phyloP scores from a whole-genome alignment of 768 basidiomycete genomes.

The Suillus americanus region DNA sequence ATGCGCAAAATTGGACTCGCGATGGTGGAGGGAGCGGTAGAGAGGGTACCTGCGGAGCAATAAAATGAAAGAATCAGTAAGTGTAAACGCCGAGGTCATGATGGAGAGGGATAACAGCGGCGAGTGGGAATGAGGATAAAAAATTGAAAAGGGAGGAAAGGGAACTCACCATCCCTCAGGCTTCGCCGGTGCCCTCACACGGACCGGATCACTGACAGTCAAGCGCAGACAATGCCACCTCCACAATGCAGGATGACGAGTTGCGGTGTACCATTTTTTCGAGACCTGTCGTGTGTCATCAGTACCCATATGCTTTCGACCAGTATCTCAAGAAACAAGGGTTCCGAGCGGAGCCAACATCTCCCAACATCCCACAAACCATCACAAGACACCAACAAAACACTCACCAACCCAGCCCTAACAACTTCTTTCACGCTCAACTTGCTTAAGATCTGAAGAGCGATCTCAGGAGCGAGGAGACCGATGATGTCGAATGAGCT shows the following conservation, averaged over 20 bases:
- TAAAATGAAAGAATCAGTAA: background rate
- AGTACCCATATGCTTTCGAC: background rate
- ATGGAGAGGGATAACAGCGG: background rate
- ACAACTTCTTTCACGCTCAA: conserved; percentile 64
- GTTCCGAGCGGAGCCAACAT: background rate
- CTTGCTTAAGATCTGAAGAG: conserved; percentile 59
- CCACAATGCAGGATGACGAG: conserved; percentile 73
- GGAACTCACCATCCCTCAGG: conserved; percentile 71
- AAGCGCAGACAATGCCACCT: conserved; percentile 71
- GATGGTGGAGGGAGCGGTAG: conserved; percentile 80
- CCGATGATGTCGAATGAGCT: conserved; percentile 85
- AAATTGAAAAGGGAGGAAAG: conserved; percentile 6
- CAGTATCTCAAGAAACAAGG: background rate
- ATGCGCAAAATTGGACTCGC: conserved; percentile 79
- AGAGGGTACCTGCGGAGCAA: conserved; percentile 50
- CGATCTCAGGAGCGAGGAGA: conserved; percentile 63
- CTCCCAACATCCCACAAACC: background rate
- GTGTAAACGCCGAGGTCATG: background rate
- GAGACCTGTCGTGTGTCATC: conserved; percentile 33
- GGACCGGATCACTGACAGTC: conserved; percentile 70
- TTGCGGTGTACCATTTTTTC: conserved; percentile 38
- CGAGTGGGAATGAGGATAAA: background rate
- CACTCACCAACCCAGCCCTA: conserved; percentile 38
- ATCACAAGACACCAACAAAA: background rate
- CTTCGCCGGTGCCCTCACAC: conserved; percentile 56